These are phyloP conservation scores for Aureobasidium uvarum DNA, from an alignment of 2,329 filamentous ascomycete genomes.

Conservation along the genomic window DNA sequence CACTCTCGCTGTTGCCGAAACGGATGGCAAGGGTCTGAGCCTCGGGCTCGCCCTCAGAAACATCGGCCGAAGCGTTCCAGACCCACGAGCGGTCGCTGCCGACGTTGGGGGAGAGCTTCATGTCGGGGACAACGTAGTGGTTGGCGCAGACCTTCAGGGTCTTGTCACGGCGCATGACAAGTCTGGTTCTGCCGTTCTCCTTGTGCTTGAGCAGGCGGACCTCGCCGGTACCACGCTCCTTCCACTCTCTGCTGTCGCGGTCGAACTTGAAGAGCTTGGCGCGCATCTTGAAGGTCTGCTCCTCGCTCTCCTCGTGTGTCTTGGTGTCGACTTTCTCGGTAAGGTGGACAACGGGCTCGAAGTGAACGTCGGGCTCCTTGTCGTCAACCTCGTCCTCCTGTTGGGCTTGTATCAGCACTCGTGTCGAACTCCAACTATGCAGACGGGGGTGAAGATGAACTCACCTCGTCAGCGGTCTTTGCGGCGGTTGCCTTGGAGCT, in stretches of 20 bases:
- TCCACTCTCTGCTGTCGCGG: conserved; percentile 90
- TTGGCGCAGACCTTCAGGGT: conserved; percentile 99
- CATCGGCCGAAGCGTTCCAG: conserved; percentile 97
- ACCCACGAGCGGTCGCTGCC: conserved; percentile 99
- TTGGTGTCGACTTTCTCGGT: conserved; percentile 96
- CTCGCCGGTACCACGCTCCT: conserved; percentile 97
- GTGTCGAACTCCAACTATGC: neutral
- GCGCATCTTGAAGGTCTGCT: conserved; percentile 99
- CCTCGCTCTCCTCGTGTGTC: conserved; percentile 97
- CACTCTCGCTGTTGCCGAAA: conserved; percentile 97
- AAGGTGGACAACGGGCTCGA: conserved; percentile 92
- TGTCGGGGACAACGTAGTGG: conserved; percentile 98
- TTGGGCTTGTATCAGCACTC: conserved; percentile 24
- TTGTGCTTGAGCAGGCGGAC: conserved; percentile 97
- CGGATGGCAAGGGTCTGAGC: conserved; percentile 94
- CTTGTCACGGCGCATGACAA: conserved; percentile 99
- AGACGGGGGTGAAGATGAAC: conserved; percentile 22
- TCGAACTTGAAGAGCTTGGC: conserved; percentile 99
- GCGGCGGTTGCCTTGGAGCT: conserved; percentile 60
- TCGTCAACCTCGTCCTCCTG: conserved; percentile 39
- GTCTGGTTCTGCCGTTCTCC: conserved; percentile 94
- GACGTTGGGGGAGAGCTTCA: conserved; percentile 98
- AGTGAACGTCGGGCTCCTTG: conserved; percentile 80
- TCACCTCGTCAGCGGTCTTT: conserved; percentile 67
- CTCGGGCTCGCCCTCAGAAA: conserved; percentile 97